Evolutionary conservation across 208 protist species (phyloP).

Genomic region (Crithidia fasciculata): DNA sequence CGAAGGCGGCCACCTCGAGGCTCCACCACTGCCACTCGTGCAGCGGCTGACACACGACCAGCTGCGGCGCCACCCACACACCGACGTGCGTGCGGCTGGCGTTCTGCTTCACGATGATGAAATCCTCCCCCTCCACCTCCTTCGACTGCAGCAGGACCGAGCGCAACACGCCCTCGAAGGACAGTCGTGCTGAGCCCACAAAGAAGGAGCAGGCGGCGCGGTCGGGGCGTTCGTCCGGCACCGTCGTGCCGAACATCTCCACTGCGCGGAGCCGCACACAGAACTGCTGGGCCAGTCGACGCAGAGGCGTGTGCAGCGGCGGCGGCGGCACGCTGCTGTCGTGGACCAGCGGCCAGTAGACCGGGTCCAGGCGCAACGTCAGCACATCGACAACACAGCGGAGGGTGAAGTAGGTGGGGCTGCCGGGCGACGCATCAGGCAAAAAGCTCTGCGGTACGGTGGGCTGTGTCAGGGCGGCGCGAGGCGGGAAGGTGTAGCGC

Average conservation of each 20-base stretch:
- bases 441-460: constrained; percentile 15
- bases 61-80: constrained; percentile 41
- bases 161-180: constrained; percentile 56
- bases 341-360: constrained; percentile 29
- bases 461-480: constrained; percentile 6
- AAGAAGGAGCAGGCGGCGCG: constrained; percentile 46
- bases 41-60: constrained; percentile 52
- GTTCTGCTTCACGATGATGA: constrained; percentile 64
- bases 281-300: constrained; percentile 15
- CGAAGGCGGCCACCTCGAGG: constrained; percentile 31
- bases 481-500: constrained; percentile 13
- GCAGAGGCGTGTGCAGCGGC: constrained; percentile 26
- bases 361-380: constrained; percentile 15
- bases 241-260: constrained; percentile 31
- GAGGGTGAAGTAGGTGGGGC: constrained; percentile 27
- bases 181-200: constrained; percentile 37
- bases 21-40: constrained; percentile 79
- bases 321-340: constrained; percentile 27
- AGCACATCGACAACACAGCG: constrained; percentile 3
- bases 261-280: constrained; percentile 7
- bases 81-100: constrained; percentile 47
- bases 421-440: constrained; percentile 6
- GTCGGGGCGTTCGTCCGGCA: constrained; percentile 28
- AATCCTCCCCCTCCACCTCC: constrained; percentile 33
- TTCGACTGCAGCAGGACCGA: constrained; percentile 60